A percentile compares a stretch with the other conserved stretches of the same genome.
Evolutionary conservation across 805 yeast genomes (phyloP).

Genomic region (Yarrowia divulgata): DNA sequence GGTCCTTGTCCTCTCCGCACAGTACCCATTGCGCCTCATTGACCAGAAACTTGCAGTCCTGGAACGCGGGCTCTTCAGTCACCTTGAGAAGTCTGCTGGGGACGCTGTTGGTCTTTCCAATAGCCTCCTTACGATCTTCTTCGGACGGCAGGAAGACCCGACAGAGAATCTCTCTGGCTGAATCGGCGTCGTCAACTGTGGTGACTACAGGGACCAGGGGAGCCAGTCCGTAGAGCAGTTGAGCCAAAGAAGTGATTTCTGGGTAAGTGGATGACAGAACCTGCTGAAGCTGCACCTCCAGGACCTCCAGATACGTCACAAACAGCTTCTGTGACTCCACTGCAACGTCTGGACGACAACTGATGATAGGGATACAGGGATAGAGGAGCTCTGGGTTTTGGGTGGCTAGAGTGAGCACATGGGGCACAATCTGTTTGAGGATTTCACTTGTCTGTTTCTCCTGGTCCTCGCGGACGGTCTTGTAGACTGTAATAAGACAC

Average conservation of each 20-base stretch:
- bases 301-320: constrained; percentile 8
- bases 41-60: constrained; percentile 42
- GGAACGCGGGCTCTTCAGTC: constrained; percentile 42
- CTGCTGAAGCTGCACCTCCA: constrained; percentile 11
- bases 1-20: constrained; percentile 43
- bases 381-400: constrained; percentile 13
- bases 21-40: constrained; percentile 45
- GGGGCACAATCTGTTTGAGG: constrained; percentile 14
- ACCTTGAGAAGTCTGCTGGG: constrained; percentile 44
- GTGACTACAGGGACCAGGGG: constrained; percentile 16
- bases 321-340: constrained; percentile 1
- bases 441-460: constrained; percentile 16
- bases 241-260: constrained; percentile 5
- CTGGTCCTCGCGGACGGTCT: constrained; percentile 8
- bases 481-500: constrained; percentile 27
- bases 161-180: neutral
- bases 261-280: neutral
- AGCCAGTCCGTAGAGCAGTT: constrained; percentile 3
- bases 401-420: constrained; percentile 18
- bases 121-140: constrained; percentile 44
- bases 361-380: constrained; percentile 29
- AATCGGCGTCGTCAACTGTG: neutral
- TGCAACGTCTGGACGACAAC: constrained; percentile 26
- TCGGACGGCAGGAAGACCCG: constrained; percentile 36
- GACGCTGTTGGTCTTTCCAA: constrained; percentile 44